These are phyloP conservation scores for Acanthochlamys bracteata DNA, from an alignment of 106 monocot genomes.

Conservation along the genomic window DNA sequence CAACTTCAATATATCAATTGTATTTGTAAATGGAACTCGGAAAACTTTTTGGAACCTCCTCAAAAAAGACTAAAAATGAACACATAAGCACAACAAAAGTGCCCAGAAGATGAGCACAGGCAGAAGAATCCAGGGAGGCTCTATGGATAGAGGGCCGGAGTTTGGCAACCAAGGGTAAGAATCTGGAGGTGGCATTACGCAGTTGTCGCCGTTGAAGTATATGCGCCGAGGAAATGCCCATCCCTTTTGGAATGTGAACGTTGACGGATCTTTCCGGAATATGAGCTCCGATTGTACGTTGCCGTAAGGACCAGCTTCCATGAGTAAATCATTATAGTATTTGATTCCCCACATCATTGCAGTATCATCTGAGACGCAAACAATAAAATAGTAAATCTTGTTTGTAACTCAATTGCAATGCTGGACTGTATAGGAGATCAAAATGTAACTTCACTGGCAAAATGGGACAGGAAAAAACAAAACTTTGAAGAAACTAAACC, in stretches of 20 bases:
- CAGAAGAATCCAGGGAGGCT: constrained; percentile 18
- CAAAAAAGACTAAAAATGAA: too few species aligned
- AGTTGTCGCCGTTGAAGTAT: constrained; percentile 66
- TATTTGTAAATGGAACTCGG: too few species aligned
- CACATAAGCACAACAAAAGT: too few species aligned
- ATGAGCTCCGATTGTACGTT: constrained; percentile 67
- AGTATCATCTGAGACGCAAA: constrained; percentile 40
- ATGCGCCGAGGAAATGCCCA: constrained; percentile 57
- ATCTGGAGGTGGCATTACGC: constrained; percentile 58
- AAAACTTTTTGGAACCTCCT: too few species aligned
- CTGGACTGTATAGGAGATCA: too few species aligned
- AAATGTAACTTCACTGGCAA: too few species aligned
- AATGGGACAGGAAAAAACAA: not conserved
- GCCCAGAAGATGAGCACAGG: constrained; percentile 4
- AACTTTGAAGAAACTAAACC: not conserved
- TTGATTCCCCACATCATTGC: constrained; percentile 61
- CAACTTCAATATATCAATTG: too few species aligned
- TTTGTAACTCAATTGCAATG: too few species aligned
- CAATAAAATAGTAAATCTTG: too few species aligned
- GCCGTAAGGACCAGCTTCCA: constrained; percentile 45
- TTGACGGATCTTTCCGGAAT: constrained; percentile 32
- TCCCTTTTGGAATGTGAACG: constrained; percentile 56
- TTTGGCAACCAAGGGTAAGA: constrained; percentile 59
- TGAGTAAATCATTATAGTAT: constrained; percentile 62
- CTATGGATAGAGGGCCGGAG: constrained; percentile 20